Evolutionary conservation across 768 basidiomycete genomes (phyloP).

Genomic region (Obba rivulosa): DNA sequence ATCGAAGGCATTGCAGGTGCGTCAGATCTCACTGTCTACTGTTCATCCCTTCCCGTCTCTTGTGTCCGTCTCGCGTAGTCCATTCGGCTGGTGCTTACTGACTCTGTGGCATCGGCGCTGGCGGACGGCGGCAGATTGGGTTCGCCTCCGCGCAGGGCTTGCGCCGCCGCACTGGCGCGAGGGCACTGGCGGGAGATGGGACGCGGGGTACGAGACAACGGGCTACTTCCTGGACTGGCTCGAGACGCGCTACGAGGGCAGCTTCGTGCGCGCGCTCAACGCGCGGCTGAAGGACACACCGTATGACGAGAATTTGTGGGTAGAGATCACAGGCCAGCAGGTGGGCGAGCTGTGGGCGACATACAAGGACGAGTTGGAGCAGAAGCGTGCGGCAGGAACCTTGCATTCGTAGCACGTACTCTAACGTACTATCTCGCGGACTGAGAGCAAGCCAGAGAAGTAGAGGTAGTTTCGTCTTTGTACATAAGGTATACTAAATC

Average conservation of each 20-base stretch:
- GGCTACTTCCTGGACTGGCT: slow-evolving; percentile 73
- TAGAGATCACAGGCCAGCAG: slow-evolving; percentile 43
- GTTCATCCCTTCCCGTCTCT: not conserved
- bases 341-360: slow-evolving; percentile 53
- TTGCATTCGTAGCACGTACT: not conserved
- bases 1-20: slow-evolving; percentile 78
- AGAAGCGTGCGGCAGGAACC: not conserved
- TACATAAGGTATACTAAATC: slow-evolving; percentile 8
- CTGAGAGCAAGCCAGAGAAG: no score
- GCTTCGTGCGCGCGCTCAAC: slow-evolving; percentile 57
- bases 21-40: slow-evolving; percentile 12
- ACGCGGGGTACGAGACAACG: slow-evolving; percentile 70
- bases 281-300: slow-evolving; percentile 39
- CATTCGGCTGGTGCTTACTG: no score
- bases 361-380: slow-evolving; percentile 41
- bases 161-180: slow-evolving; percentile 69
- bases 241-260: slow-evolving; percentile 46
- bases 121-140: slow-evolving; percentile 52
- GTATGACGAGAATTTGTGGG: slow-evolving; percentile 51
- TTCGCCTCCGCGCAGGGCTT: slow-evolving; percentile 54
- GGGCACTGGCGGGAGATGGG: slow-evolving; percentile 49
- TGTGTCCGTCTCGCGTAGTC: not conserved
- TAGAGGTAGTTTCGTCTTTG: not conserved
- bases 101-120: no score
- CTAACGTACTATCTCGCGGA: no score